A percentile compares a stretch with the other conserved stretches of the same genome.
Conservation (phyloP, 805 yeast species). For the Candida piceae region DNA sequence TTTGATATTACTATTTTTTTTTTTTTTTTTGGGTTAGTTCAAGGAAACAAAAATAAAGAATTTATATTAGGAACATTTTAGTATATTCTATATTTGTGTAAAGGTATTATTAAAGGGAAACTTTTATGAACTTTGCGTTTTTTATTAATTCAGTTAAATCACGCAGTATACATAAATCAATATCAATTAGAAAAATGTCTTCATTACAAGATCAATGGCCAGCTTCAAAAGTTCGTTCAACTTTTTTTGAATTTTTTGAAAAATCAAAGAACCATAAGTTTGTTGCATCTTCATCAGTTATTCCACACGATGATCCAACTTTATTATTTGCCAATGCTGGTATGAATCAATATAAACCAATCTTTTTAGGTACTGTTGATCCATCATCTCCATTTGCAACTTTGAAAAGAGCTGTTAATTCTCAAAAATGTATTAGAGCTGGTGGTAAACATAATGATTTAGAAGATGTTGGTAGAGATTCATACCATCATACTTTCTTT, state of each 20-base stretch:
- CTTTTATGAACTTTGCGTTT: too few relatives aligned
- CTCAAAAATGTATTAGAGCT: conserved; percentile 98
- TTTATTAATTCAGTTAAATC: too few relatives aligned
- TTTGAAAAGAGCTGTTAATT: conserved; percentile 86
- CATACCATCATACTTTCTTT: conserved; percentile 96
- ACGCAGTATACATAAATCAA: too few relatives aligned
- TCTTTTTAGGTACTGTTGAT: conserved; percentile 94
- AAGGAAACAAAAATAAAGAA: too few relatives aligned
- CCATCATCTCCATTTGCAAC: conserved; percentile 84
- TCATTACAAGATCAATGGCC: conserved; percentile 35
- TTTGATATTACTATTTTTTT: too few relatives aligned
- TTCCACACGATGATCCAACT: conserved; percentile 98
- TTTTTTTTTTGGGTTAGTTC: too few relatives aligned
- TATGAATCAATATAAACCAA: conserved; percentile 98
- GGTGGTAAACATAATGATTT: conserved; percentile 99
- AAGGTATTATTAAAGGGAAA: too few relatives aligned
- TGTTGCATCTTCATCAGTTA: conserved; percentile 90
- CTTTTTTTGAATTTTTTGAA: conserved; percentile 78
- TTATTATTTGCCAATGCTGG: conserved; percentile 97
- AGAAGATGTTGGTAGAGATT: conserved; percentile 97
- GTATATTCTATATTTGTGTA: too few relatives aligned
- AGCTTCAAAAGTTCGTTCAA: conserved; percentile 56
- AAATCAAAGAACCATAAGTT: conserved; percentile 63
- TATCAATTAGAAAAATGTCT: too few relatives aligned
- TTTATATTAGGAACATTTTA: too few relatives aligned